These are phyloP conservation scores for Nematodospora anomalae DNA, from an alignment of 1,139 yeast species.

Conservation along the genomic window DNA sequence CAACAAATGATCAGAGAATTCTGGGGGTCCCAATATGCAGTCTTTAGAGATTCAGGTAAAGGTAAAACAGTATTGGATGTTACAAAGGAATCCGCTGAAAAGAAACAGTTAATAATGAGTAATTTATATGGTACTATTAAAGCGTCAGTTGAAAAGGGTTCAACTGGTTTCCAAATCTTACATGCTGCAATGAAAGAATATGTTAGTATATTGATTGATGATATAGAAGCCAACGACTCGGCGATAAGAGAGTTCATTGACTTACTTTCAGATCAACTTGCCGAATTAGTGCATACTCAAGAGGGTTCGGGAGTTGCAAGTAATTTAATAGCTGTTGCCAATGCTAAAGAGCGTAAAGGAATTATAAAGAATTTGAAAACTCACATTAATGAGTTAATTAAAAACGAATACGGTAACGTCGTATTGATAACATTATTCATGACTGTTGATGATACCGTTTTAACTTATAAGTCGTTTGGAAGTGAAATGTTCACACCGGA, in stretches of 20 bases:
- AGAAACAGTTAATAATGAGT: constrained; percentile 70
- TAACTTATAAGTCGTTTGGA: constrained; percentile 70
- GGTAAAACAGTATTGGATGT: constrained; percentile 66
- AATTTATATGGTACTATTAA: constrained; percentile 82
- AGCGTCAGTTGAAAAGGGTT: constrained; percentile 92
- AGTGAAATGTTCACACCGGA: constrained; percentile 58
- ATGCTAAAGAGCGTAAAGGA: constrained; percentile 87
- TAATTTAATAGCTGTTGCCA: constrained; percentile 74
- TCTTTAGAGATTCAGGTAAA: constrained; percentile 75
- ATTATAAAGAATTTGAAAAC: constrained; percentile 71
- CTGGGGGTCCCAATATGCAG: constrained; percentile 96
- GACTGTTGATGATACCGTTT: constrained; percentile 92
- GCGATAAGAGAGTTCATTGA: constrained; percentile 85
- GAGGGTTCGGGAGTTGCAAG: constrained; percentile 94
- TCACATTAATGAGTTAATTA: constrained; percentile 71
- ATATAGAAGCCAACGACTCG: constrained; percentile 44
- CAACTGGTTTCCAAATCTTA: constrained; percentile 92
- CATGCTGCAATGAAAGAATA: constrained; percentile 97
- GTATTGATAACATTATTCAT: constrained; percentile 78
- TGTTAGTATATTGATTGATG: constrained; percentile 61
- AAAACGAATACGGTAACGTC: constrained; percentile 82
- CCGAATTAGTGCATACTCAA: constrained; percentile 91
- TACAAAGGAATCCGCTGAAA: constrained; percentile 72
- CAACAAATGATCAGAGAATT: constrained; percentile 92
- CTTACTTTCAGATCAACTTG: constrained; percentile 80